These are phyloP conservation scores for Boletus coccyginus DNA, from an alignment of 768 basidiomycete species.

Conservation along the genomic window DNA sequence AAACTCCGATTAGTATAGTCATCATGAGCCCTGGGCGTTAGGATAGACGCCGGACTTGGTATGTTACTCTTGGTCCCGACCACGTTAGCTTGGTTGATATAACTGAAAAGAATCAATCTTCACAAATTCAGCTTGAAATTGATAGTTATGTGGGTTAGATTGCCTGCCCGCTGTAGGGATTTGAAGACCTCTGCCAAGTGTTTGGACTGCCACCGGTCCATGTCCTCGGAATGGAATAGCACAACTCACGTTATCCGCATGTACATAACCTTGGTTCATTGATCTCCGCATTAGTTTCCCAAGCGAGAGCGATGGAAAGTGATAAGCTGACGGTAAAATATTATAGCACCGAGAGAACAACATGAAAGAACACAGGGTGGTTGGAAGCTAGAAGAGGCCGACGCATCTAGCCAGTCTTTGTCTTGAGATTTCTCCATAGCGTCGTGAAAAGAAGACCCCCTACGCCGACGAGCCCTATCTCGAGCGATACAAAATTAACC, in stretches of 20 bases:
- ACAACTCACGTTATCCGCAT: not conserved
- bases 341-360: not conserved
- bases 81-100: not conserved
- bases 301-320: not conserved
- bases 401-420: conserved; percentile 52
- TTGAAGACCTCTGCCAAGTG: not conserved
- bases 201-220: not conserved
- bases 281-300: conserved; percentile 2
- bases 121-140: not conserved
- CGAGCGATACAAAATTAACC: conserved; percentile 55
- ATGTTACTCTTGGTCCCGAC: not conserved
- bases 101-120: not conserved
- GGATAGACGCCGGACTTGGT: not conserved
- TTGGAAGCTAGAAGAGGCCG: not conserved
- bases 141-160: not conserved
- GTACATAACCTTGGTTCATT: not conserved
- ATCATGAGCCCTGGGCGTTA: not conserved
- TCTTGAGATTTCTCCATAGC: conserved; percentile 63
- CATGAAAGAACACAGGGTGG: not conserved
- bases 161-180: not conserved
- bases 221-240: not conserved
- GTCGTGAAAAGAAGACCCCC: conserved; percentile 52
- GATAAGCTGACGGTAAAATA: not conserved
- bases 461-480: conserved; percentile 58
- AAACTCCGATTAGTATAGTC: not conserved